phyloP scores from a whole-genome alignment of 306 rosid species.

The barrel medic (Medicago truncatula) region MtrunA17r5.0-ANR NC_053042.1:8995001-8995500 shows the following conservation, averaged over 20 bases:
- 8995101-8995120: background rate
- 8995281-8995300: conserved; percentile 14
- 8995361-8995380: conserved; percentile 23
- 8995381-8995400: conserved; percentile 25
- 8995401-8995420: conserved; percentile 10
- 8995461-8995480: conserved; percentile 17
- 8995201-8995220: conserved; percentile 15
- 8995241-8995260: background rate
- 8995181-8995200: conserved; percentile 18
- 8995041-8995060: background rate
- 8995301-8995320: conserved; percentile 1
- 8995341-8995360: conserved; percentile 27
- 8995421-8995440: background rate
- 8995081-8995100: conserved; percentile 21
- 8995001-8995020: conserved; percentile 25
- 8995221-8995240: conserved; percentile 3
- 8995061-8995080: conserved; percentile 2
- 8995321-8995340: background rate
- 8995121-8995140: conserved; percentile 17
- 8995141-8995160: conserved; percentile 27
- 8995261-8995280: conserved; percentile 12
- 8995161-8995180: conserved; percentile 31
- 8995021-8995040: conserved; percentile 29
- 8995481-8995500: conserved; percentile 7
- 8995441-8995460: conserved; percentile 11